phyloP scores from a whole-genome alignment of 148 eudicot species.

The Silene uniflora region DNA sequence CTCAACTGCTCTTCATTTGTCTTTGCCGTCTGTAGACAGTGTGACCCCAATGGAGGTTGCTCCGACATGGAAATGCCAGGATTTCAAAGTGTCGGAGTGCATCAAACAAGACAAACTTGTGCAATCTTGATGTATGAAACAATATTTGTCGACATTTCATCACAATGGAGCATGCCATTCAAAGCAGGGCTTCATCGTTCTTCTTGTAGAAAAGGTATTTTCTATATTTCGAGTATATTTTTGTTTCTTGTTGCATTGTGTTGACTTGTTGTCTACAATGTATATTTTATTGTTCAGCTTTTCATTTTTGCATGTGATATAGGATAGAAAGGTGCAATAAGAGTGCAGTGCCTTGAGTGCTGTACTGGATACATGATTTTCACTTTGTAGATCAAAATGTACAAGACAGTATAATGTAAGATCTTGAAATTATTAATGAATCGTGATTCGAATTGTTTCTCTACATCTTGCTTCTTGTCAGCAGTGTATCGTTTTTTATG shows the following conservation, averaged over 20 bases:
- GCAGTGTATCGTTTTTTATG: neutral
- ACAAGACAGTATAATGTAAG: constrained; percentile 30
- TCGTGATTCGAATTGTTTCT: constrained; percentile 19
- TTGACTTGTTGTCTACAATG: constrained; percentile 32
- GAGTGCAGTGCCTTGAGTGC: constrained; percentile 21
- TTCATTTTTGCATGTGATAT: constrained; percentile 24
- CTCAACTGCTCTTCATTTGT: constrained; percentile 29
- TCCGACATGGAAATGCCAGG: constrained; percentile 73
- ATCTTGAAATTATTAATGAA: constrained; percentile 28
- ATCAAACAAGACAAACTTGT: constrained; percentile 71
- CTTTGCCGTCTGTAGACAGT: constrained; percentile 37
- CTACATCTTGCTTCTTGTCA: neutral
- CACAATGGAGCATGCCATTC: constrained; percentile 20
- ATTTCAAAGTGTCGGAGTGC: constrained; percentile 58
- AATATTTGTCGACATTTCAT: constrained; percentile 24
- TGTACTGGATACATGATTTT: constrained; percentile 21
- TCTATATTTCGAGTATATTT: constrained; percentile 12
- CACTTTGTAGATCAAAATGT: constrained; percentile 30
- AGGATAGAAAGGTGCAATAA: constrained; percentile 26
- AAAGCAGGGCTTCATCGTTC: constrained; percentile 43
- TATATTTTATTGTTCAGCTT: constrained; percentile 37
- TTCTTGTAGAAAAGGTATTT: constrained; percentile 32
- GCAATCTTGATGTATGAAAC: constrained; percentile 43
- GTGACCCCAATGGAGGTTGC: constrained; percentile 44
- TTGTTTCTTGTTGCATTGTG: constrained; percentile 28